Evolutionary conservation across 176 grass and related monocot genomes (phyloP).

Genomic region (Bothriochloa decipiens): DNA sequence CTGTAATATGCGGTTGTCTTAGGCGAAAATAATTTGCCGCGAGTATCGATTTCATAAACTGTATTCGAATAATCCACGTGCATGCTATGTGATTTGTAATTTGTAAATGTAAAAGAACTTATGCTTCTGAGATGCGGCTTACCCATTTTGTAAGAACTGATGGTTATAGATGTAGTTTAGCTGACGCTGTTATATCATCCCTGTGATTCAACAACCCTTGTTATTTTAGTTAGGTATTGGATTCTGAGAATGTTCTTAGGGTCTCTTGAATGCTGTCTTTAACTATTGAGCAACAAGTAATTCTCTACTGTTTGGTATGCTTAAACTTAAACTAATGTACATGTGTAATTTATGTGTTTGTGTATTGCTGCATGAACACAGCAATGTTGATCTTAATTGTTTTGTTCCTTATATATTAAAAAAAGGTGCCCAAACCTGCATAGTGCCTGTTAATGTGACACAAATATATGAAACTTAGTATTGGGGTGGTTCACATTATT

Average conservation of each 20-base stretch:
- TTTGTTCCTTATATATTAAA: not conserved
- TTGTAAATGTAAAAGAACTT: not conserved
- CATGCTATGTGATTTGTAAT: not conserved
- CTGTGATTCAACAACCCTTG: not conserved
- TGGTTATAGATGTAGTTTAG: not conserved
- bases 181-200: not conserved
- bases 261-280: not conserved
- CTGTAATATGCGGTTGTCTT: not conserved
- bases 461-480: not conserved
- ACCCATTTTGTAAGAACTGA: not conserved
- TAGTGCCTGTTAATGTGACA: not conserved
- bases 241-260: not conserved
- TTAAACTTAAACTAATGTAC: not conserved
- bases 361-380: not conserved
- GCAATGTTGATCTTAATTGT: not conserved
- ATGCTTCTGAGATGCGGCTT: not conserved
- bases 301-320: not conserved
- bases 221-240: not conserved
- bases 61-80: not conserved
- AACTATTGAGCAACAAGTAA: not conserved
- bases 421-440: not conserved
- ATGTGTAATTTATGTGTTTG: not conserved
- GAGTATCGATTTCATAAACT: not conserved
- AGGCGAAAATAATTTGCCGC: not conserved
- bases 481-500: not conserved